Percentiles rank a stretch among this genome's conserved stretches.
Conservation (phyloP, 148 eudicot species). For the Pouteria glomerata region DNA sequence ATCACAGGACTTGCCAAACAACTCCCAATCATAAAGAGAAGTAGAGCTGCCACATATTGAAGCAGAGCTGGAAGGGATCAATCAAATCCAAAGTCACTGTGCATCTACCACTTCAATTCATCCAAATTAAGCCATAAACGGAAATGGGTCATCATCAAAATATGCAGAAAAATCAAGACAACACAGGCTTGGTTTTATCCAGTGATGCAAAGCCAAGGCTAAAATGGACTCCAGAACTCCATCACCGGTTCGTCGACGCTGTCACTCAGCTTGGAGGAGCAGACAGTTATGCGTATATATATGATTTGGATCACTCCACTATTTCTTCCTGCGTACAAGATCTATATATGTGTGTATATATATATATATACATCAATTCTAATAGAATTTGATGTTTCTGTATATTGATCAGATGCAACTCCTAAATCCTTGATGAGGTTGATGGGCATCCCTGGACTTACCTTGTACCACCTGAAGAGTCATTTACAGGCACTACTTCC, state of each 20-base stretch:
- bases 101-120: no score
- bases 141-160: constrained; percentile 56
- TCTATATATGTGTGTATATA: no score
- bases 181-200: constrained; percentile 62
- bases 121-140: constrained; percentile 12
- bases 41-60: constrained; percentile 33
- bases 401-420: constrained; percentile 66
- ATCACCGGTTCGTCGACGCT: constrained; percentile 63
- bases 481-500: constrained; percentile 63
- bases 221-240: constrained; percentile 94
- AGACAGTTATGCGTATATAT: no score
- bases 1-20: constrained; percentile 52
- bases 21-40: constrained; percentile 55
- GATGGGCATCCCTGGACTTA: constrained; percentile 79
- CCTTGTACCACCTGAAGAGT: constrained; percentile 86
- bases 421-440: constrained; percentile 76
- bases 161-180: constrained; percentile 44
- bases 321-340: no score
- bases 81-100: no score
- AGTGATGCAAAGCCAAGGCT: constrained; percentile 96
- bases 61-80: constrained; percentile 19
- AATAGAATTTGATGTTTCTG: background rate
- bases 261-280: constrained; percentile 77
- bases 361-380: no score
- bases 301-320: no score